phyloP scores from a whole-genome alignment of 495 filamentous ascomycete species.

The Melanomma pulvis-pyrius region DNA sequence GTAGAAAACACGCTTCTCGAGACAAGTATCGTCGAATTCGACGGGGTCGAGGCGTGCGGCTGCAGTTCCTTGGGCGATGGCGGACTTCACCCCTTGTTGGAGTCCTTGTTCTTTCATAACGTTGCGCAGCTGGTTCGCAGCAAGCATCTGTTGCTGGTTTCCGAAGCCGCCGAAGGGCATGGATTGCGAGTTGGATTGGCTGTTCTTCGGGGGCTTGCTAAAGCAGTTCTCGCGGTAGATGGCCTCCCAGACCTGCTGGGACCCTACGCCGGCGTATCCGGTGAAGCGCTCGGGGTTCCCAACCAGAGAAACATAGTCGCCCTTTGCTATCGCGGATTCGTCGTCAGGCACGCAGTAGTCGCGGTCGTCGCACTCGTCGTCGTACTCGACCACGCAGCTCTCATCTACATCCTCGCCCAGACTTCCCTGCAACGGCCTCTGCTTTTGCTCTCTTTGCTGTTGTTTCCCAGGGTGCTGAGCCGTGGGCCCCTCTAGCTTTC shows the following conservation, averaged over 20 bases:
- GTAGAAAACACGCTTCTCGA: slow-evolving; percentile 98
- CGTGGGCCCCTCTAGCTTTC: slow-evolving; percentile 89
- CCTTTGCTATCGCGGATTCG: slow-evolving; percentile 80
- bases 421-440: slow-evolving; percentile 76
- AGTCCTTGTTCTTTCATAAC: slow-evolving; percentile 74
- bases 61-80: slow-evolving; percentile 44
- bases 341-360: slow-evolving; percentile 98
- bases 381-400: slow-evolving; percentile 95
- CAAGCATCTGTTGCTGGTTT: slow-evolving; percentile 52
- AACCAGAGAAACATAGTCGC: slow-evolving; percentile 92
- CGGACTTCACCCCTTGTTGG: slow-evolving; percentile 66
- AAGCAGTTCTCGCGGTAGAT: slow-evolving; percentile 99
- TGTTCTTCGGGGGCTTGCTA: slow-evolving; percentile 58
- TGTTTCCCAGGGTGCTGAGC: slow-evolving; percentile 81
- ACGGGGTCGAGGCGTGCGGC: slow-evolving; percentile 58
- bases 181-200: slow-evolving; percentile 48
- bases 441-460: slow-evolving; percentile 64
- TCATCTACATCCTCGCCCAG: slow-evolving; percentile 87
- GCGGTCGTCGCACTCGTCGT: slow-evolving; percentile 95
- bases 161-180: slow-evolving; percentile 45
- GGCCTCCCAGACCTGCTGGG: slow-evolving; percentile 90
- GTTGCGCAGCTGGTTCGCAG: slow-evolving; percentile 79
- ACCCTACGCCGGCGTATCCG: slow-evolving; percentile 81
- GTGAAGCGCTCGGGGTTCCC: slow-evolving; percentile 96
- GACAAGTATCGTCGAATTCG: slow-evolving; percentile 83